Base-by-base conservation (phyloP, 768 basidiomycete genomes). In the Gymnopilus junonius region DNA sequence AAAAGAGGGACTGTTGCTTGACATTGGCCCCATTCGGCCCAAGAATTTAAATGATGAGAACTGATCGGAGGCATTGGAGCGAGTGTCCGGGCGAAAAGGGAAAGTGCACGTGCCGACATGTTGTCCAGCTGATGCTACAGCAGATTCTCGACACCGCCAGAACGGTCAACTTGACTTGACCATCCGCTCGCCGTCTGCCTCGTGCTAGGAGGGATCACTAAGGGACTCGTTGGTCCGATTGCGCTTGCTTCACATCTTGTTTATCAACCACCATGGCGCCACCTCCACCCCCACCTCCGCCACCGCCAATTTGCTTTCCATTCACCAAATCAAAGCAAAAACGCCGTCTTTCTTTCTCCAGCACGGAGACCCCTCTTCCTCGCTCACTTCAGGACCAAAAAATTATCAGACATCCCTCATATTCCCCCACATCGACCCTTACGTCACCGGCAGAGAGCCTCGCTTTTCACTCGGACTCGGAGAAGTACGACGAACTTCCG, bases 281-380 rank as follows among this genome's bases (percentile, higher is more conserved):
- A 29, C 82, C 83, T 3, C 83, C 83, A 21, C 85, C 84, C 15
- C 85, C 85, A 0, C 85, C 83, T 12, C 86, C 85, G 1, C 84
- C 85, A 0, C 85, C 86, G 7, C 85, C 86, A 15, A 80, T 87
- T 62, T 89, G 87, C 65, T 81, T 89, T 31, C 88, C 87, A 3
- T 89, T 87, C 73, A 70, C 74, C 59, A 81, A 78, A 65, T 81
- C 77, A 68, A 87, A 82, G 75, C 79, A 74, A 66, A 81, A 75
- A 64, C 77, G 77, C 31, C 82, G 75, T 70, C 81, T 79, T 50
- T 85, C 84, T 20, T 81, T 80, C 76, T 82, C 83, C 15, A 64
- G 63, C 45, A 43, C 63, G 27, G 63, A 59, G 15, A 65, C 69
- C 29, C 66, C 63, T 17, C 64, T 67, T 54, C 62, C 58, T 27